These are phyloP conservation scores for Lentinula guzmanii DNA, from an alignment of 768 basidiomycete species.

Conservation along the genomic window DNA sequence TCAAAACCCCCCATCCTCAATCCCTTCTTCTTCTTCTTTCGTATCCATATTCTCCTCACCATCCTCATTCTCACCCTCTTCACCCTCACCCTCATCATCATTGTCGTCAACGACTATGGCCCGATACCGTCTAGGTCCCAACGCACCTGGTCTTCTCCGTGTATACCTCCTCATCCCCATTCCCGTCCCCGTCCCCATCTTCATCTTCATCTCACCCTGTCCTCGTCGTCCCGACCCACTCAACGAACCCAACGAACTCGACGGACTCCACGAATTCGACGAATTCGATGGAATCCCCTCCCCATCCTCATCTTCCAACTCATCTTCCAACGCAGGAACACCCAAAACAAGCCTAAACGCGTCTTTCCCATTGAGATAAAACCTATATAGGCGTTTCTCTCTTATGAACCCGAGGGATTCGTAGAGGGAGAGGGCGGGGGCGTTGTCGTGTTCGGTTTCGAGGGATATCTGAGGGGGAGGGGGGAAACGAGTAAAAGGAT, in stretches of 20 bases:
- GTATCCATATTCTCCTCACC: too few species aligned
- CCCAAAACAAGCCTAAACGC: conserved; percentile 79
- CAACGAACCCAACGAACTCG: too few species aligned
- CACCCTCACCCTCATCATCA: too few species aligned
- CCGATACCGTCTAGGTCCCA: conserved; percentile 24
- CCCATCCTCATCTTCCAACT: background rate
- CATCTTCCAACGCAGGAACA: conserved; percentile 30
- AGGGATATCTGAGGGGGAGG: conserved; percentile 66
- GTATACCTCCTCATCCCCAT: background rate
- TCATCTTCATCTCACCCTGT: background rate
- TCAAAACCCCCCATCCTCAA: too few species aligned
- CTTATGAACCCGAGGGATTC: conserved; percentile 91
- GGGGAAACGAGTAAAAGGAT: background rate
- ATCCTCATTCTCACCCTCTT: too few species aligned
- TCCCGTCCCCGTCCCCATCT: background rate
- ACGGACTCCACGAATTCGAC: too few species aligned
- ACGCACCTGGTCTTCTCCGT: background rate
- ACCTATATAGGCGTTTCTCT: conserved; percentile 90
- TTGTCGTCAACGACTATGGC: conserved; percentile 25
- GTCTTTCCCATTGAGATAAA: conserved; percentile 97
- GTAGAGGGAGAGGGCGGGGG: conserved; percentile 82
- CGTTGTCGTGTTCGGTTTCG: conserved; percentile 95
- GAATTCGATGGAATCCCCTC: too few species aligned
- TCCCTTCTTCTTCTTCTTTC: too few species aligned
- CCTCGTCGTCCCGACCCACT: too few species aligned